Evolutionary conservation across 2,329 filamentous ascomycete species (phyloP).

Genomic region (Leptographium procerum): DNA sequence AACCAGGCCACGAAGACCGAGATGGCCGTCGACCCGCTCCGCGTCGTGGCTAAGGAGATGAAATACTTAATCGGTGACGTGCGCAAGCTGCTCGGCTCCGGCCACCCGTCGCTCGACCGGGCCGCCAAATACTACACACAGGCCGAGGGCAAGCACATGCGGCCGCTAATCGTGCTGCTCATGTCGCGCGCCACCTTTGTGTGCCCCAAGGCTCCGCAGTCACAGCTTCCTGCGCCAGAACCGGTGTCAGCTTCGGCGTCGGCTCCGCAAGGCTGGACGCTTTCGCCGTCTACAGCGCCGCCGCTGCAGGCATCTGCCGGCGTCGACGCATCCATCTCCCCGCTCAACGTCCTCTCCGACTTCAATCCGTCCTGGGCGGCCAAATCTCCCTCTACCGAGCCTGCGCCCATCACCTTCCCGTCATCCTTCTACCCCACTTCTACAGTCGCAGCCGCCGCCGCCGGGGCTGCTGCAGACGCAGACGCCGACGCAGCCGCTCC

Average conservation of each 20-base stretch:
- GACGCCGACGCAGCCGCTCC: conserved; percentile 36
- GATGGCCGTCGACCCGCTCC: conserved; percentile 75
- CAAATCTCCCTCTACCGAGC: neutral
- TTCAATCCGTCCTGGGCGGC: conserved; percentile 54
- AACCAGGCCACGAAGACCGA: conserved; percentile 50
- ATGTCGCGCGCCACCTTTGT: conserved; percentile 92
- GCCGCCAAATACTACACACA: conserved; percentile 98
- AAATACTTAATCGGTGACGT: conserved; percentile 93
- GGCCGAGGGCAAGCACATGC: conserved; percentile 91
- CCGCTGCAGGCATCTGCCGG: conserved; percentile 32
- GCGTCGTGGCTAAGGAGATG: conserved; percentile 90
- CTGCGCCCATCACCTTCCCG: neutral
- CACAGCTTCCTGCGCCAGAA: too few relatives aligned
- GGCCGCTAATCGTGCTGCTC: conserved; percentile 85
- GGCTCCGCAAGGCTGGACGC: neutral
- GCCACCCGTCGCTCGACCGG: conserved; percentile 86
- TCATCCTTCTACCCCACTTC: neutral
- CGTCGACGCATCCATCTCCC: conserved; percentile 45
- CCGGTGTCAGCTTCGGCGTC: neutral
- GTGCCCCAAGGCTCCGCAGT: conserved; percentile 43
- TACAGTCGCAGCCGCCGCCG: neutral
- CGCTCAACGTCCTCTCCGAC: conserved; percentile 56
- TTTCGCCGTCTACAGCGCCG: conserved; percentile 4
- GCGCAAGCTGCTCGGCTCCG: conserved; percentile 81
- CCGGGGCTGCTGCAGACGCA: neutral